Percentiles rank a stretch among this genome's conserved stretches.
Evolutionary conservation across 2,329 filamentous ascomycete species (phyloP).

Genomic region (Ophiostoma fasciatum): DNA sequence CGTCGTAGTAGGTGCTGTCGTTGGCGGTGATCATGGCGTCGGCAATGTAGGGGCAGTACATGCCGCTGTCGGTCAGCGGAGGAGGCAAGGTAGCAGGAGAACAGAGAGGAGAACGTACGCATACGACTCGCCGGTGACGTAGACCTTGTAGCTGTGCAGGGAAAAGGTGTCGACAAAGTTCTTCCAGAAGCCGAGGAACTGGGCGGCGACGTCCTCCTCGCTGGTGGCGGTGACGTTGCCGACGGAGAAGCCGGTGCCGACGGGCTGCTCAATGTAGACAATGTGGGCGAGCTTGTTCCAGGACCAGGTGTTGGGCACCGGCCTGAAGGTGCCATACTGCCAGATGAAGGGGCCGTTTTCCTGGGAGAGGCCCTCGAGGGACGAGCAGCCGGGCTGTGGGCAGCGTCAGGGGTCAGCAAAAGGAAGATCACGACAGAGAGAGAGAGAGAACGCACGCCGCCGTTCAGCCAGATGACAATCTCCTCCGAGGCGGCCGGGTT

Average conservation of each 20-base stretch:
- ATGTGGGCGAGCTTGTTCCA: conserved; percentile 67
- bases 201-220: conserved; percentile 51
- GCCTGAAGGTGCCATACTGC: conserved; percentile 53
- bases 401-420: too few species aligned
- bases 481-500: conserved; percentile 37
- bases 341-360: conserved; percentile 64
- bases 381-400: conserved; percentile 38
- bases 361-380: conserved; percentile 54
- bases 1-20: conserved; percentile 50
- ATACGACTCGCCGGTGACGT: conserved; percentile 60
- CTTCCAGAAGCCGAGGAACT: conserved; percentile 67
- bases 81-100: not conserved
- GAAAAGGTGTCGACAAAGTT: conserved; percentile 60
- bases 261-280: conserved; percentile 58
- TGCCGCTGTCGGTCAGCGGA: conserved; percentile 24
- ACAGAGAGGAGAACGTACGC: conserved; percentile 22
- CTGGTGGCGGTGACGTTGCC: conserved; percentile 48
- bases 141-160: conserved; percentile 54
- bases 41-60: conserved; percentile 57
- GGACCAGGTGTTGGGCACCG: conserved; percentile 52
- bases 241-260: conserved; percentile 53
- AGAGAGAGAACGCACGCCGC: conserved; percentile 25
- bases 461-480: conserved; percentile 48
- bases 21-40: conserved; percentile 55
- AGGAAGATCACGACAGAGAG: not conserved